Evolutionary conservation across 306 rosid species (phyloP), one percentile per base, ranked within the genome.

Genomic region (Carpinus viminea): DNA sequence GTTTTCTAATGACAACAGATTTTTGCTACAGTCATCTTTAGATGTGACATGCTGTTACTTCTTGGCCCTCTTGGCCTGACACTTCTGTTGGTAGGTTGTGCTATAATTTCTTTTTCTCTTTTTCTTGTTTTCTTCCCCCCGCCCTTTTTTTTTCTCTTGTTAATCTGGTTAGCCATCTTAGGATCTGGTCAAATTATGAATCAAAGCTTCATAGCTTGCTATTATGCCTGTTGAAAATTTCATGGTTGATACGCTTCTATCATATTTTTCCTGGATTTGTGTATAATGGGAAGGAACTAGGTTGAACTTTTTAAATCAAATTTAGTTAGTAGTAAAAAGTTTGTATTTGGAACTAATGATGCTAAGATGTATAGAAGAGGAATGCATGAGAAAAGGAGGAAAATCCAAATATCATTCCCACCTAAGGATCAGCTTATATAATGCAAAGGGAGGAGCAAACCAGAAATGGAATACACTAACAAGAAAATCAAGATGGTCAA

Each of bases 11-110:
- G 60, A 54, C 85, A 57, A 57, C 95, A 94, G 98, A 87, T 94
- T 78, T 94, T 91, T 79, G 93, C 98, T 77, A 91, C 98, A 7
- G 64, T 83, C 75, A 73, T 83, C 80, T 88, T 94, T 84, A 88
- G 98, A 89, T 94, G 98, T 87, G 98, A 94, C 86, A 85, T 86
- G 79, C 79, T 94, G 79, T 79, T 94, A 81, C 97, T 94, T 87
- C 92, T 94, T 81, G 28, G 91, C 21, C 93, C 97, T 78, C 87
- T 92, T 53, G 95, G 97, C 82, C 79, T 94, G 82, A 88, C 84
- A 78, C 89, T 94, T 74, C 86, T 94, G 80, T 62, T 94, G 97
- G 98, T 94, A 87, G 24, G 89, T 79, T 77, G 65, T 21, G 38
- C 18, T 41, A 8, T 54, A 34, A 75, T 50, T 71, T 50, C 45